Conservation (phyloP, 495 filamentous ascomycete species). For the Achaetomiella virescens region DNA sequence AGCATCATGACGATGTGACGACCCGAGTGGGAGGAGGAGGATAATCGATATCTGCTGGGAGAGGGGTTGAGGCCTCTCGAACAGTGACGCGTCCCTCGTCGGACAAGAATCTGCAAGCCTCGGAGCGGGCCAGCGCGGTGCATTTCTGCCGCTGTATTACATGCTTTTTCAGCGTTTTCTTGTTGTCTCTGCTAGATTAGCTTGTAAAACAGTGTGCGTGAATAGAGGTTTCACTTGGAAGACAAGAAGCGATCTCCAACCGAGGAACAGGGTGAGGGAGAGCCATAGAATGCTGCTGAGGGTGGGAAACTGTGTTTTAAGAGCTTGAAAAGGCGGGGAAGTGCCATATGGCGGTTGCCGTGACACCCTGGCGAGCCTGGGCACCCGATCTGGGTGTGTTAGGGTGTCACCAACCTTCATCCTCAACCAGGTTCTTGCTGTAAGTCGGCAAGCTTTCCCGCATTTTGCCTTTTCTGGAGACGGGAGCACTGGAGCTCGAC, state of each 20-base stretch:
- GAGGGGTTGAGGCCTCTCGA: neutral
- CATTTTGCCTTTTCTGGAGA: neutral
- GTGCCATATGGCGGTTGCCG: neutral
- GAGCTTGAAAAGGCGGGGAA: neutral
- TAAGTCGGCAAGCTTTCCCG: conserved; percentile 6
- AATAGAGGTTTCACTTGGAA: neutral
- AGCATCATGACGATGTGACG: neutral
- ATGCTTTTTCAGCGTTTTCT: conserved; percentile 12
- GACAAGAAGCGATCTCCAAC: neutral
- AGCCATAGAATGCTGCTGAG: no score
- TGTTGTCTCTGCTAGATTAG: neutral
- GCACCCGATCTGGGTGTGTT: neutral
- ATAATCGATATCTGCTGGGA: neutral
- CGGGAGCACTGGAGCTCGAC: no score
- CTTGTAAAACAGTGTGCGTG: conserved; percentile 7
- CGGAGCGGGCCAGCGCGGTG: neutral
- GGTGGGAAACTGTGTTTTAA: neutral
- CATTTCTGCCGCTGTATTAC: conserved; percentile 4
- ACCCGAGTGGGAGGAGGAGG: neutral
- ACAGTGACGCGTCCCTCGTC: neutral
- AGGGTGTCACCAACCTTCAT: no score
- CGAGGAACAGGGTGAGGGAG: neutral
- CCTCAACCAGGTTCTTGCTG: neutral
- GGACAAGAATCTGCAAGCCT: neutral
- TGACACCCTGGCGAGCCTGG: neutral